phyloP scores from a whole-genome alignment of 1,139 yeast genomes.

The Arxiozyma slooffiae region DNA sequence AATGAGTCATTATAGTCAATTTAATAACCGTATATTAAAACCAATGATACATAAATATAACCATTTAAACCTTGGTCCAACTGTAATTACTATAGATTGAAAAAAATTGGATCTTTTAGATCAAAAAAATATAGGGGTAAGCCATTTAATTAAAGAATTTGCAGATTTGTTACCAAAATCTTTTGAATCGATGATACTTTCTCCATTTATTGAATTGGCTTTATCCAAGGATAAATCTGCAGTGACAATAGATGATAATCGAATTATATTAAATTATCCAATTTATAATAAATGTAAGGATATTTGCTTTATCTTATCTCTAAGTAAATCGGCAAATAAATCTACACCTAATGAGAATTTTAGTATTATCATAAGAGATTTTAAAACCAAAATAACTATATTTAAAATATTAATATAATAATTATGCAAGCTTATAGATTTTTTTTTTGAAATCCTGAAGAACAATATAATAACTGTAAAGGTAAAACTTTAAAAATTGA shows the following conservation, averaged over 20 bases:
- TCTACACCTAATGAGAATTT: neutral
- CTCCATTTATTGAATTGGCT: neutral
- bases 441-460: neutral
- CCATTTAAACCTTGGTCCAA: constrained; percentile 38
- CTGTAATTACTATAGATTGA: constrained; percentile 71
- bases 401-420: too few relatives aligned
- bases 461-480: too few relatives aligned
- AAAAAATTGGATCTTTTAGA: constrained; percentile 34
- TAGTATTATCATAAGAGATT: neutral
- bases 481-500: too few relatives aligned
- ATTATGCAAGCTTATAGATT: neutral
- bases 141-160: constrained; percentile 75
- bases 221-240: neutral
- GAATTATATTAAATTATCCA: neutral
- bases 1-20: constrained; percentile 80
- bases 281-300: neutral
- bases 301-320: neutral
- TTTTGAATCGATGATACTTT: constrained; percentile 62
- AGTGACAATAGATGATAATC: neutral
- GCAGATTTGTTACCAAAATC: constrained; percentile 54
- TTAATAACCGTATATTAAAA: constrained; percentile 66
- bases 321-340: neutral
- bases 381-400: neutral
- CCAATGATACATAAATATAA: constrained; percentile 27
- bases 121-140: constrained; percentile 40